Base-by-base conservation (phyloP, 2,329 filamentous ascomycete genomes). In the Biscogniauxia sp. region DNA sequence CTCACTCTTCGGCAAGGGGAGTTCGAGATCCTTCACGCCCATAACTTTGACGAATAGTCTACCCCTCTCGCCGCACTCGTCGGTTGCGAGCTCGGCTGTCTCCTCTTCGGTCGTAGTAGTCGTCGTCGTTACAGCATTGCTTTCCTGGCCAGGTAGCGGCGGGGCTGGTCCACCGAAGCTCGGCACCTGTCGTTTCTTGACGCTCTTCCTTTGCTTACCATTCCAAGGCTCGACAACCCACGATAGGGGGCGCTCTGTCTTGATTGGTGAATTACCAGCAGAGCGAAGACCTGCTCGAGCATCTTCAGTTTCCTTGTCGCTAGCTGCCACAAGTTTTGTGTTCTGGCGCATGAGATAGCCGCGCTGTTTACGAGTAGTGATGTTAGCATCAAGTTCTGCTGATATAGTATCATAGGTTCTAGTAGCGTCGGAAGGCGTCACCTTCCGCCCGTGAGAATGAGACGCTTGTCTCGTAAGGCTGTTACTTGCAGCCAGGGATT, bases 201-300 rank as follows among this genome's bases (percentile, higher is more conserved):
- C 77, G 68, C 84, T 88, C 66, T 82, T 83, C 66, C 93, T 86
- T 52, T 82, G 77, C 75, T 93, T 91, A 61, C 89, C 87, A 76
- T 96, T 97, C 95, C 95, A 99, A 17, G 95, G 95, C 77, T 98
- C 95, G 5, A 96, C 95, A 15, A 92, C 95, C 91, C 95, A 97
- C 1, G 93, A 96, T 74, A 96, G 91, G 37, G 92, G 91, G 53
- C 92, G 93, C 4, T 86, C 81, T 68, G 92, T 88, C 71, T 96
- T 91, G 28, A 87, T 73, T 3, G 92, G 87, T 5, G 90, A 92
- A 69, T 85, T 88, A 17, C 84, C 86, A 15, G 84, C 85, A 26
- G 88, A 88, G 58, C 86, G 85, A 20, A 82, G 81, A 23, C 81
- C 77, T 2, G 70, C 75, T 75, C 80, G 76, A 66, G 77, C 66